Conservation (phyloP, 306 rosid genomes). For the Fagus crenata region DNA sequence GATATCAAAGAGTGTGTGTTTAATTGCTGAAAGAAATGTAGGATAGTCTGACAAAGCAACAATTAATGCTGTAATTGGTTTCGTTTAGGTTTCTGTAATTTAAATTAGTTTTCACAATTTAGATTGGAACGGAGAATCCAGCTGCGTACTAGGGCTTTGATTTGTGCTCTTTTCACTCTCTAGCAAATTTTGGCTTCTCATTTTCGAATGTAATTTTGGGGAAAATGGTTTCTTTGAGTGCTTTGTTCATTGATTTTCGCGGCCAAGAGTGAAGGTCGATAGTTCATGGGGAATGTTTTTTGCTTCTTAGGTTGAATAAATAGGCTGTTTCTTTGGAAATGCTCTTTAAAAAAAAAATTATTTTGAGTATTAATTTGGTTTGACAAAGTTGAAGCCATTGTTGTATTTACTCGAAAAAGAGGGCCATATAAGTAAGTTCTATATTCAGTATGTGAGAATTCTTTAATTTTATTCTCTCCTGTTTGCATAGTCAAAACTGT, state of each 20-base stretch:
- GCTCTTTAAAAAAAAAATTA: too few species aligned
- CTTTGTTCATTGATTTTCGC: background rate
- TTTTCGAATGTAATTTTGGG: background rate
- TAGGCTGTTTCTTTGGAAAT: background rate
- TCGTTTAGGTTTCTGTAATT: too few species aligned
- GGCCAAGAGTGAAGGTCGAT: background rate
- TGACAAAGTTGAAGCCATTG: background rate
- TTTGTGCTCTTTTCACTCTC: background rate
- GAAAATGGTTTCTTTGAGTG: background rate
- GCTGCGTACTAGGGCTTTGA: background rate
- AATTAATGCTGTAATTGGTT: too few species aligned
- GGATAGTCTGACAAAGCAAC: too few species aligned
- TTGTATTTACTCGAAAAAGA: background rate
- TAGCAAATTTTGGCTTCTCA: background rate
- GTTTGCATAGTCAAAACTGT: background rate
- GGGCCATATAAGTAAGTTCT: background rate
- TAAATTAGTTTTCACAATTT: background rate
- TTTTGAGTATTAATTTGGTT: background rate
- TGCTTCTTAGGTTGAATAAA: background rate
- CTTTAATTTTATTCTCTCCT: background rate
- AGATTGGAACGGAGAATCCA: background rate
- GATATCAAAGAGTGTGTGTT: too few species aligned
- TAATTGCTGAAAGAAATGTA: too few species aligned
- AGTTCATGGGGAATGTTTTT: background rate
- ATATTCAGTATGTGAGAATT: background rate